Evolutionary conservation across 1,284 basidiomycete genomes (phyloP).

Genomic region (Coniophora puteana): DNA sequence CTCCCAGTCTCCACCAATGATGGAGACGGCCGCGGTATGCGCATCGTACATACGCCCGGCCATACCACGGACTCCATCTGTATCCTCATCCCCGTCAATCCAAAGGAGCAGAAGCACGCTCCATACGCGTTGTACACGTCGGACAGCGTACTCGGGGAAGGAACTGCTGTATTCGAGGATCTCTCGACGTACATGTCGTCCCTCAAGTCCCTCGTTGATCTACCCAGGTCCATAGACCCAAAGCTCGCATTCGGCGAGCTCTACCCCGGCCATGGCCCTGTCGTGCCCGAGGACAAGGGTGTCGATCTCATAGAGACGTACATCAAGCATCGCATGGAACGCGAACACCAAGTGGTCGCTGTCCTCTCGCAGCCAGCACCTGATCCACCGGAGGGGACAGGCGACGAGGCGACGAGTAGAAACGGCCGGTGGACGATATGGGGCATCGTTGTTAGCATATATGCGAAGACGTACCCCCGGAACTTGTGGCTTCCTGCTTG

Average conservation of each 20-base stretch:
- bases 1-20: constrained; percentile 32
- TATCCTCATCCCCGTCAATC: constrained; percentile 60
- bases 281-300: constrained; percentile 61
- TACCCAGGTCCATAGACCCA: constrained; percentile 15
- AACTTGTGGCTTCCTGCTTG: constrained; percentile 74
- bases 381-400: constrained; percentile 14
- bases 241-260: constrained; percentile 41
- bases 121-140: constrained; percentile 81
- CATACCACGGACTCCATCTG: constrained; percentile 89
- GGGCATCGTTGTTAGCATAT: constrained; percentile 63
- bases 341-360: constrained; percentile 78
- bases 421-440: constrained; percentile 58
- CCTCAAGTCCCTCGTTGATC: constrained; percentile 59
- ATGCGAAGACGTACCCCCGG: constrained; percentile 68
- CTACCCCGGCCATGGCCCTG: constrained; percentile 89
- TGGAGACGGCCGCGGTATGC: constrained; percentile 32
- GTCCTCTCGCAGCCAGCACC: constrained; percentile 43
- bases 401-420: too few species aligned
- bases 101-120: too few species aligned
- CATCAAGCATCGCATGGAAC: constrained; percentile 76
- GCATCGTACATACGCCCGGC: constrained; percentile 84
- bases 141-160: constrained; percentile 89
- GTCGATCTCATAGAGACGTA: constrained; percentile 65
- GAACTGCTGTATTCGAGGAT: constrained; percentile 89
- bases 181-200: constrained; percentile 70